Percentiles rank a stretch among this genome's conserved stretches.
Evolutionary conservation across 2,329 filamentous ascomycete genomes (phyloP).

Genomic region (Harringtonia lauricola): DNA sequence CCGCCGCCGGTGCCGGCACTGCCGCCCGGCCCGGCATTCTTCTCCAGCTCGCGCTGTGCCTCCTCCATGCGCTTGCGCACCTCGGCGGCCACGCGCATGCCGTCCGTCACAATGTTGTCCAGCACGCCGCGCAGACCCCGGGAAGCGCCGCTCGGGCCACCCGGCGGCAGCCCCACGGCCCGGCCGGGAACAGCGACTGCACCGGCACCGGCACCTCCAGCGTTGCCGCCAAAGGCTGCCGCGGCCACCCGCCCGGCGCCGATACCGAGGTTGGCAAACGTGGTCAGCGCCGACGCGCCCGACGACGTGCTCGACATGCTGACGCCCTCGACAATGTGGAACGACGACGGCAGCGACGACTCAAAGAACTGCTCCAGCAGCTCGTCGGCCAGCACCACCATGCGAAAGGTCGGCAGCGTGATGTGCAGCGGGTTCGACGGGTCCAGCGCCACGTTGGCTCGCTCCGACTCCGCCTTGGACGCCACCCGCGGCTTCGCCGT

Average conservation of each 20-base stretch:
- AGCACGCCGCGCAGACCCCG: constrained; percentile 84
- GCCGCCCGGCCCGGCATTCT: constrained; percentile 49
- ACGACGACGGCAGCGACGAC: constrained; percentile 84
- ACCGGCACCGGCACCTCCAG: constrained; percentile 12
- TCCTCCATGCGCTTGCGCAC: constrained; percentile 91
- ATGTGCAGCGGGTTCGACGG: constrained; percentile 90
- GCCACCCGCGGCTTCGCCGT: constrained; percentile 17
- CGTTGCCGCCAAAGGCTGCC: constrained; percentile 22
- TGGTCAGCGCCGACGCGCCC: constrained; percentile 25
- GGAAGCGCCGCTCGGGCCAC: constrained; percentile 32
- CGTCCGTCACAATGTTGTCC: constrained; percentile 95
- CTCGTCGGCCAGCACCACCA: constrained; percentile 96
- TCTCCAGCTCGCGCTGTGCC: constrained; percentile 82
- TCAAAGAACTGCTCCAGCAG: constrained; percentile 96
- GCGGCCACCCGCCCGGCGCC: constrained; percentile 27
- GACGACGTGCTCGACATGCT: constrained; percentile 23
- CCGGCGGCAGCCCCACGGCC: constrained; percentile 24
- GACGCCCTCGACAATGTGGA: constrained; percentile 66
- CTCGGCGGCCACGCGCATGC: constrained; percentile 90
- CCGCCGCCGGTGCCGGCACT: constrained; percentile 18
- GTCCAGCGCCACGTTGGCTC: constrained; percentile 78
- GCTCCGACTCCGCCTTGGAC: constrained; percentile 58
- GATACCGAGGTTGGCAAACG: constrained; percentile 21
- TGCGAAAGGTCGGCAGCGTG: constrained; percentile 92
- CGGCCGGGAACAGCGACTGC: constrained; percentile 24